Evolutionary conservation across 352 stramenopile species (phyloP).

Genomic region (Phytophthora brassicae): DNA sequence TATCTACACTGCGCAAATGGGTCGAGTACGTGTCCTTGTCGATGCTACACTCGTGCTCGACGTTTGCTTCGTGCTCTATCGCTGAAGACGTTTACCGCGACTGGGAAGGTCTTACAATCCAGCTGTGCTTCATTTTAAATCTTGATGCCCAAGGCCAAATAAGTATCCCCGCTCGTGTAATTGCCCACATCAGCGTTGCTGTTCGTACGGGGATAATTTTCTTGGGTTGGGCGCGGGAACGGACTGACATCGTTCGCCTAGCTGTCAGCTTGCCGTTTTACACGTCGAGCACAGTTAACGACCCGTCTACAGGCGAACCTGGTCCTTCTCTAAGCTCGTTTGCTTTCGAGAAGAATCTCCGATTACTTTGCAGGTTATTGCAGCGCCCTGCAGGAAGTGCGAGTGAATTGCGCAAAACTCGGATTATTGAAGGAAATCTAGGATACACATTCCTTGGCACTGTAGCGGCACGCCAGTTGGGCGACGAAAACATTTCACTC

Average conservation of each 20-base stretch:
- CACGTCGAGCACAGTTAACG: conserved; percentile 23
- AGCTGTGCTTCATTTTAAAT: conserved; percentile 78
- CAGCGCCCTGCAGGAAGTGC: conserved; percentile 9
- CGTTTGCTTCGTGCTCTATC: conserved; percentile 75
- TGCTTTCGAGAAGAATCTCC: conserved; percentile 63
- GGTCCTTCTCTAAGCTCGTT: conserved; percentile 53
- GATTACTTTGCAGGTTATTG: conserved; percentile 54
- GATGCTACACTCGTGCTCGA: conserved; percentile 80
- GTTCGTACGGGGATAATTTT: conserved; percentile 78
- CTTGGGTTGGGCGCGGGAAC: conserved; percentile 69
- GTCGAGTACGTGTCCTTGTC: conserved; percentile 78
- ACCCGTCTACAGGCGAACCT: not conserved
- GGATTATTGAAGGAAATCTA: conserved; percentile 47
- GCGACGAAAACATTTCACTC: conserved; percentile 34
- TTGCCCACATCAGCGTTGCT: conserved; percentile 61
- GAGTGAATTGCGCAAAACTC: conserved; percentile 21
- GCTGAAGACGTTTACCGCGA: conserved; percentile 79
- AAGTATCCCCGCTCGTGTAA: conserved; percentile 46
- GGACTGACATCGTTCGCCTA: conserved; percentile 62
- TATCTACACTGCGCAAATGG: conserved; percentile 70
- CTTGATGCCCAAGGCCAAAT: conserved; percentile 65
- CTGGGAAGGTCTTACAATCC: conserved; percentile 81
- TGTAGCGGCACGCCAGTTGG: conserved; percentile 29
- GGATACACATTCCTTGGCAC: conserved; percentile 71
- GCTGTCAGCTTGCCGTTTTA: conserved; percentile 66